These are phyloP conservation scores for Hymenoscyphus fraxineus DNA, from an alignment of 2,329 filamentous ascomycete species.

Conservation along the genomic window DNA sequence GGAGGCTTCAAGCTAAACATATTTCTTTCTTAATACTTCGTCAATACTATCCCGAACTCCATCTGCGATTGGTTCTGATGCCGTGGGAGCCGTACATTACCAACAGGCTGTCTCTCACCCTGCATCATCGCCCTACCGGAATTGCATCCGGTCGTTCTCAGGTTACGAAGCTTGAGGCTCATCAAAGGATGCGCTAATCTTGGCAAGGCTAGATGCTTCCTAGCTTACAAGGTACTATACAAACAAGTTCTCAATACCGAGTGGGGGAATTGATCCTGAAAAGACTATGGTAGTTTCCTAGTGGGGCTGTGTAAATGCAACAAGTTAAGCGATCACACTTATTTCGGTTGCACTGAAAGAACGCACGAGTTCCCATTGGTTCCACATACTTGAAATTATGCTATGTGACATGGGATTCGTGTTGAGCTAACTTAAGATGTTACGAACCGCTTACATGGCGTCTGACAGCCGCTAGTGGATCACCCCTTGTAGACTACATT, in stretches of 20 bases:
- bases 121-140: background rate
- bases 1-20: too few species aligned
- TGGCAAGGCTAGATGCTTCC: background rate
- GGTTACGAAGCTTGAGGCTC: background rate
- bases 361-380: background rate
- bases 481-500: background rate
- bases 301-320: slow-evolving; percentile 1
- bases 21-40: background rate
- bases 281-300: background rate
- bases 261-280: background rate
- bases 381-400: background rate
- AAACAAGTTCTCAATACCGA: background rate
- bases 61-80: background rate
- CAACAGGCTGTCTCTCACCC: background rate
- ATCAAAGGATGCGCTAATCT: background rate
- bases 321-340: background rate
- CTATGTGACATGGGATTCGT: background rate
- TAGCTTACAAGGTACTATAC: background rate
- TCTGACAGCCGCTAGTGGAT: background rate
- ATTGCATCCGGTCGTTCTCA: background rate
- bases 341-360: background rate
- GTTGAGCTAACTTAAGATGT: background rate
- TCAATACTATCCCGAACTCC: background rate
- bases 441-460: background rate
- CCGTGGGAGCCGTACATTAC: background rate